phyloP scores from a whole-genome alignment of 768 basidiomycete species.

The Agrocybe pediades region DNA sequence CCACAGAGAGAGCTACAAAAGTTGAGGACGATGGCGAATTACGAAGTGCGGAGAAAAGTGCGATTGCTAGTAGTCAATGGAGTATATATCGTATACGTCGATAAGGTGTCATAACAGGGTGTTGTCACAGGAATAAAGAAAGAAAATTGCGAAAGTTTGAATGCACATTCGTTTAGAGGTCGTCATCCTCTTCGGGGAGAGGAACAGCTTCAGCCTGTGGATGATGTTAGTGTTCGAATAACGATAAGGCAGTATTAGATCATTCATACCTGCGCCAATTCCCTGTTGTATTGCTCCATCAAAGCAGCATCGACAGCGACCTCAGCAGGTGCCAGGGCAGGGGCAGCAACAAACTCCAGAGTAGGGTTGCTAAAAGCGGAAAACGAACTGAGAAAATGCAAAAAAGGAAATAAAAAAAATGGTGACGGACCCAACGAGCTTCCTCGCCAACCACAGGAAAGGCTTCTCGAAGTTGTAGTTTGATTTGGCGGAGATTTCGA shows the following conservation, averaged over 20 bases:
- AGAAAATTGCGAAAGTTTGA: not conserved
- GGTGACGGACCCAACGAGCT: conserved; percentile 85
- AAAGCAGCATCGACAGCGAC: conserved; percentile 78
- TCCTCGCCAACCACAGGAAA: conserved; percentile 98
- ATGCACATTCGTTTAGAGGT: conserved; percentile 51
- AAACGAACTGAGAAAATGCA: conserved; percentile 1
- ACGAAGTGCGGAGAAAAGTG: conserved; percentile 13
- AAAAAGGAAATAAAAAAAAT: not conserved
- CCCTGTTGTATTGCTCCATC: conserved; percentile 78
- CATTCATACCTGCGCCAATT: conserved; percentile 65
- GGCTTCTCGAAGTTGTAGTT: conserved; percentile 99
- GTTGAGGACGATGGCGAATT: conserved; percentile 8
- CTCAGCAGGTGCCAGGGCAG: conserved; percentile 93
- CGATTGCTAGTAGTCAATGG: conserved; percentile 9
- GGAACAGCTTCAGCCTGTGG: conserved; percentile 84
- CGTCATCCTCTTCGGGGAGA: conserved; percentile 97
- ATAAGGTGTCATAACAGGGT: conserved; percentile 26
- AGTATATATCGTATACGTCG: conserved; percentile 25
- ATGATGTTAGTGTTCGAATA: not conserved
- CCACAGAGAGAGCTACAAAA: not conserved
- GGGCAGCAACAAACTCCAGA: conserved; percentile 96
- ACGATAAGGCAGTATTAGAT: not conserved
- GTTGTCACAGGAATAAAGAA: conserved; percentile 9
- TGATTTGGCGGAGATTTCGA: conserved; percentile 99
- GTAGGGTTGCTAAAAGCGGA: conserved; percentile 60